A percentile compares a stretch with the other conserved stretches of the same genome.
These are phyloP conservation scores for Hypoxylon cercidicola DNA, from an alignment of 495 filamentous ascomycete genomes.

Conservation along the genomic window DNA sequence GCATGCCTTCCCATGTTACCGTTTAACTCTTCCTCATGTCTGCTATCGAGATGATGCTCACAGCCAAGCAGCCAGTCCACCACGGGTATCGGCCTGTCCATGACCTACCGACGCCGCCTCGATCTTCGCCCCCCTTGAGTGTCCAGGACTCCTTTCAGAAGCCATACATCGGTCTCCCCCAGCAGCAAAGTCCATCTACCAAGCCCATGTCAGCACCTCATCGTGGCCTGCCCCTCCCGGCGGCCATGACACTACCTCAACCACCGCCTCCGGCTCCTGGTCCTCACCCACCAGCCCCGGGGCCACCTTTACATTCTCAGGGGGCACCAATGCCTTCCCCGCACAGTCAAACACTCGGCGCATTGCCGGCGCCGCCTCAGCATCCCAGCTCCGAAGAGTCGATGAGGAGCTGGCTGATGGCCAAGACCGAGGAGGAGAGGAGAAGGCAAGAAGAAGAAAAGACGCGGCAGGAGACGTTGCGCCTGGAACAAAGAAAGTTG, in stretches of 20 bases:
- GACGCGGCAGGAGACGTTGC: constrained; percentile 80
- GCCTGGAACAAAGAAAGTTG: constrained; percentile 82
- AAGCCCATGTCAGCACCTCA: constrained; percentile 77
- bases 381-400: constrained; percentile 82
- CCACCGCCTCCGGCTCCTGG: constrained; percentile 50
- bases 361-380: constrained; percentile 74
- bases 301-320: constrained; percentile 49
- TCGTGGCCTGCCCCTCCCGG: constrained; percentile 78
- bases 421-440: constrained; percentile 86
- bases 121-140: constrained; percentile 68
- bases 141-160: constrained; percentile 60
- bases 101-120: constrained; percentile 73
- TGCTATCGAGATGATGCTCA: constrained; percentile 68
- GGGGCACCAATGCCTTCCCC: constrained; percentile 46
- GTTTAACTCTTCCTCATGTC: constrained; percentile 41
- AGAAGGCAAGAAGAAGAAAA: constrained; percentile 88
- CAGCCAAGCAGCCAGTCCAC: constrained; percentile 72
- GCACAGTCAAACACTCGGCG: constrained; percentile 57
- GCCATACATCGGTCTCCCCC: constrained; percentile 50
- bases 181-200: constrained; percentile 54
- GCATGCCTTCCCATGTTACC: constrained; percentile 36
- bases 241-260: constrained; percentile 73
- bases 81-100: constrained; percentile 74
- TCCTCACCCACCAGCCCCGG: constrained; percentile 52
- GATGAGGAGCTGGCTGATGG: constrained; percentile 82